Base-by-base conservation (phyloP, 2,329 filamentous ascomycete species). In the Botrytis sinoallii region DNA sequence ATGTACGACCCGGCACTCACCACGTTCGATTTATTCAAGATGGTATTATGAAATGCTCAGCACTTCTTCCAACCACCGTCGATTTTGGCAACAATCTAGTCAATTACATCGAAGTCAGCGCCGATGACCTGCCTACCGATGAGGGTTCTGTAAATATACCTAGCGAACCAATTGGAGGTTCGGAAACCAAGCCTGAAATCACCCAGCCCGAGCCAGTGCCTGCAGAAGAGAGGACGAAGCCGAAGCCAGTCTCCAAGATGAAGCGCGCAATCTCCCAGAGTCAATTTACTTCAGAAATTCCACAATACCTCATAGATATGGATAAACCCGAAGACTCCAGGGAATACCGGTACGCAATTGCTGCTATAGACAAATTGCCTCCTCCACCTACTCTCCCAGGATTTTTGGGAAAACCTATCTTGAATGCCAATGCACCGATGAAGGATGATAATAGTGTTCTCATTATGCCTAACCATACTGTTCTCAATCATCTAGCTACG, bases 391-490 rank as follows among this genome's bases (percentile, higher is more conserved):
- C 89, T 77, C 86, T 99, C 63, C 96, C 96, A 0, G 90, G 96
- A 67, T 98, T 98, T 84, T 85, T 99, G 68, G 93, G 92, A 78
- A 97, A 97, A 84, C 96, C 95, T 46, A 98, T 99, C 74, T 84
- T 99, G 77, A 99, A 99, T 82, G 93, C 93, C 67, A 91, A 91
- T 3, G 94, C 93, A 40, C 91, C 95, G 10, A 94, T 97, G 87
- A 98, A 98, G 85, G 96, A 99, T 82, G 96, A 99, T 83, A 97
- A 95, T 83, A 98, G 95, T 83, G 96, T 99, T 75, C 85, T 99
- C 76, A 96, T 94, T 78, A 95, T 98, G 88, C 96, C 96, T 22
- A 99, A 98, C 80, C 95, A 99, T 81, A 98, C 96, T 0, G 94
- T 98, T 46, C 85, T 99, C 76, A 99, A 99, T 78, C 96, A 99